phyloP scores from a whole-genome alignment of 139 green algal species.

The Micractinium conductrix region DNA sequence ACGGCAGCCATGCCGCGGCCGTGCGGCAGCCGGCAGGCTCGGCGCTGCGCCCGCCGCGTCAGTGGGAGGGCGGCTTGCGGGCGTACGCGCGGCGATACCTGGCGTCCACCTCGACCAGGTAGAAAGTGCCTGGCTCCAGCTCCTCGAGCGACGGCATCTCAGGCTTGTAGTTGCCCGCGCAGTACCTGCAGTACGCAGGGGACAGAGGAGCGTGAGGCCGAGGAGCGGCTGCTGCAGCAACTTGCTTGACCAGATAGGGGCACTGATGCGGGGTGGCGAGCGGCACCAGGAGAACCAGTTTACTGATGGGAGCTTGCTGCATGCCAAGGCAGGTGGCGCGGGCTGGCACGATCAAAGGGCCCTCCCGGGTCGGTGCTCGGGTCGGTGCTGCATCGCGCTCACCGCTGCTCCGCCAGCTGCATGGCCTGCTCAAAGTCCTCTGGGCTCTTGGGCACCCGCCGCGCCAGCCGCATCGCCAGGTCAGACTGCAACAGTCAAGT shows the following conservation, averaged over 20 bases:
- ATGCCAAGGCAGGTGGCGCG: no score
- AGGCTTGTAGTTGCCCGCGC: slow-evolving; percentile 32
- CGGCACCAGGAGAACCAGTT: no score
- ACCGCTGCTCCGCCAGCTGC: slow-evolving; percentile 26
- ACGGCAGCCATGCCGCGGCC: no score
- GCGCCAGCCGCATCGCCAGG: slow-evolving; percentile 39
- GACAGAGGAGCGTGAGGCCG: no score
- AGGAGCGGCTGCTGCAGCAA: no score
- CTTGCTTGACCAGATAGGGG: no score
- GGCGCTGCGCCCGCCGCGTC: background rate
- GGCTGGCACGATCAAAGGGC: no score
- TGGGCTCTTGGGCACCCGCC: slow-evolving; percentile 3
- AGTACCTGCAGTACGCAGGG: slow-evolving; percentile 1
- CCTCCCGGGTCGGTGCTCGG: no score
- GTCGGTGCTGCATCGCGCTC: background rate
- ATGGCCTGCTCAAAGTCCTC: slow-evolving; percentile 37
- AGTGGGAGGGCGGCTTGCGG: slow-evolving; percentile 18
- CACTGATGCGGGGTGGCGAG: no score
- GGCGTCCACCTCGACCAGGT: slow-evolving; percentile 72
- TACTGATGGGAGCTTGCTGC: no score
- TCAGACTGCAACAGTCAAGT: slow-evolving; percentile 31
- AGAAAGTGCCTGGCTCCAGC: slow-evolving; percentile 63
- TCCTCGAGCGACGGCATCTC: slow-evolving; percentile 39
- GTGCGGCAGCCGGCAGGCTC: no score
- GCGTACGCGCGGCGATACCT: slow-evolving; percentile 63